phyloP scores from a whole-genome alignment of 2,329 filamentous ascomycete species.

The Colletotrichum lini region DNA sequence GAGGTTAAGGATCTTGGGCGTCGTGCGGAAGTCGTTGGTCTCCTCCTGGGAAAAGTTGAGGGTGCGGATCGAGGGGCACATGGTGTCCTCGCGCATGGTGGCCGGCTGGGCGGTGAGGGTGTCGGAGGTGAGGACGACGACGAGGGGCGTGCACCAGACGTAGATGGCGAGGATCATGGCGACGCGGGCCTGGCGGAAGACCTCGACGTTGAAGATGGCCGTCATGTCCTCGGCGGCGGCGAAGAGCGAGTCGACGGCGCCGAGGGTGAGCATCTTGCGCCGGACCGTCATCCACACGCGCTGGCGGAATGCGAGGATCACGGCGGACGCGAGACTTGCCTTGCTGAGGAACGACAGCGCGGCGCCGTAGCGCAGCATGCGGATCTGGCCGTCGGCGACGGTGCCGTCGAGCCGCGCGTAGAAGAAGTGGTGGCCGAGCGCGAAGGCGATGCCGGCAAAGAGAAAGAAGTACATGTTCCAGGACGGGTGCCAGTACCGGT shows the following conservation, averaged over 20 bases:
- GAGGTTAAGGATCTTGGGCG: slow-evolving; percentile 48
- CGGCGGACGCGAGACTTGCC: slow-evolving; percentile 52
- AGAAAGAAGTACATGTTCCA: slow-evolving; percentile 55
- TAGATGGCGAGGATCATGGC: slow-evolving; percentile 53
- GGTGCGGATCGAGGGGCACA: slow-evolving; percentile 49
- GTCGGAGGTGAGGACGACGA: slow-evolving; percentile 57
- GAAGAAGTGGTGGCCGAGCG: slow-evolving; percentile 54
- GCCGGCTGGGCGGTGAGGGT: slow-evolving; percentile 51
- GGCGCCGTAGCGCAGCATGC: slow-evolving; percentile 54
- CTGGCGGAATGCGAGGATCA: slow-evolving; percentile 48
- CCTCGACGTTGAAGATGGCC: slow-evolving; percentile 49
- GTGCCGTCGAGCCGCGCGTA: slow-evolving; percentile 50
- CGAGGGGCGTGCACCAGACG: slow-evolving; percentile 56
- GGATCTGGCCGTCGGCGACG: slow-evolving; percentile 51
- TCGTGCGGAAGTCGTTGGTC: slow-evolving; percentile 50
- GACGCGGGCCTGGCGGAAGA: slow-evolving; percentile 50
- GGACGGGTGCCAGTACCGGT: slow-evolving; percentile 53
- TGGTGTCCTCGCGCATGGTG: slow-evolving; percentile 45
- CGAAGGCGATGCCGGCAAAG: slow-evolving; percentile 50
- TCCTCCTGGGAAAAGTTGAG: slow-evolving; percentile 55
- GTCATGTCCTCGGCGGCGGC: slow-evolving; percentile 52
- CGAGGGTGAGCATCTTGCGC: slow-evolving; percentile 43
- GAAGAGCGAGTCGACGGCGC: slow-evolving; percentile 49
- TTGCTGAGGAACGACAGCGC: slow-evolving; percentile 55
- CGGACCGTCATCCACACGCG: slow-evolving; percentile 46